Evolutionary conservation across 164 flowering plant genomes (phyloP), one percentile per base, ranked within the genome.

Genomic region (Piper betle): DNA sequence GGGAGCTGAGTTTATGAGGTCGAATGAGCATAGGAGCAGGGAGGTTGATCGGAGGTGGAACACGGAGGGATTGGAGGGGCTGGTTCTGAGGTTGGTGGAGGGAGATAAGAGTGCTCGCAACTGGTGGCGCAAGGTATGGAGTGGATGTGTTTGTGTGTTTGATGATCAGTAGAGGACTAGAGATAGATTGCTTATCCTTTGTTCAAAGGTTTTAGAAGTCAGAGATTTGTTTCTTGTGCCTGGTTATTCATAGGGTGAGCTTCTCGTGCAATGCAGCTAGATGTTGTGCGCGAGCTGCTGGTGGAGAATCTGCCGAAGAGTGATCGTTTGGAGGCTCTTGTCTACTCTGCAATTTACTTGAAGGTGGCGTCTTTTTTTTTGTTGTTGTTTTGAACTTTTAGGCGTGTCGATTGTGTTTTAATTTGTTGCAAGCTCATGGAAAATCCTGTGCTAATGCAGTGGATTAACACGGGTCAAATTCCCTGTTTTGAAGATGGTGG

Each of bases 401-500:
- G 10, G 7, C 15, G 6, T 3, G 10, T 10, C 1, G 50, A 46
- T 10, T 2, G 12, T 46, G 10, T 42, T 46, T 6, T 6, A 10
- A 3, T 46, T 46, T 10, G 15, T 46, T 10, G 3, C 15, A 46
- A 9, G 15, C 15, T 12, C 50, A 46, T 46, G 50, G 3, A 15
- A 46, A 46, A 46, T 46, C 15, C 15, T 9, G 10, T 6, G 11
- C 46, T 46, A 46, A 46, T 80, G 79, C 80, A 92, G 98, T 92
- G 96, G 98, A 89, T 92, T 76, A 89, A 92, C 75, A 92, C 84
- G 17, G 98, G 98, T 19, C 93, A 92, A 73, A 86, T 92, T 68
- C 93, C 98, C 37, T 92, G 98, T 75, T 92, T 82, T 69, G 96
- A 92, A 71, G 98, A 68, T 72, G 98, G 98, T 66, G 96, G 98